Conservation (phyloP, 139 green algal genomes). For the Chlorella sp. region DNA sequence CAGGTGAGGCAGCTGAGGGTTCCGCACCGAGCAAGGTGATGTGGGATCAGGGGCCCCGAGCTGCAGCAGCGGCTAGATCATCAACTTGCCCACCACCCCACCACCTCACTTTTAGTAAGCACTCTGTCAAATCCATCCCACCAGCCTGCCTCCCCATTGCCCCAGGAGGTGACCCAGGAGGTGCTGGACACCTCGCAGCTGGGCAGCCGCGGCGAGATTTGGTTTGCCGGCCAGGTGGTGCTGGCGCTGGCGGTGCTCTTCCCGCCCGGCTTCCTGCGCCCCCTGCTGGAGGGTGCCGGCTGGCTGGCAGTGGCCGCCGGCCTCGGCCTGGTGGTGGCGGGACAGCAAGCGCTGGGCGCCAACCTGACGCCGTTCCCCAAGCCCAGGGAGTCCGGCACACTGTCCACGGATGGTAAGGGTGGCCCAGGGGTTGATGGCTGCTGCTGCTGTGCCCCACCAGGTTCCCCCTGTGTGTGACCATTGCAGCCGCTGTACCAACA, state of each 20-base stretch:
- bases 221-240: conserved; percentile 45
- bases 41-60: background rate
- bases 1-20: background rate
- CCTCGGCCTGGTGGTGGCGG: conserved; percentile 52
- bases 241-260: conserved; percentile 46
- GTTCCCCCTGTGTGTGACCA: too few relatives aligned
- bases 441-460: too few relatives aligned
- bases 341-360: conserved; percentile 49
- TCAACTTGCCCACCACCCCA: background rate
- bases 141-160: background rate
- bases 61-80: background rate
- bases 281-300: conserved; percentile 1
- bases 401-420: conserved; percentile 6
- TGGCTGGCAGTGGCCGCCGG: conserved; percentile 31
- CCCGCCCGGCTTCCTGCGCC: conserved; percentile 31
- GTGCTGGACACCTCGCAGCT: conserved; percentile 44
- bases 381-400: conserved; percentile 48
- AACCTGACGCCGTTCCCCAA: conserved; percentile 59
- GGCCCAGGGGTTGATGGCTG: too few relatives aligned
- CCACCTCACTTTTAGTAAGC: background rate
- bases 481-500: too few relatives aligned
- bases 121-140: background rate
- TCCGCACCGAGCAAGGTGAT: background rate
- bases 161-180: conserved; percentile 58
- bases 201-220: conserved; percentile 56